A percentile compares a stretch with the other conserved stretches of the same genome.
Conservation (phyloP, 495 filamentous ascomycete genomes). For the Bryoglossum gracile region DNA sequence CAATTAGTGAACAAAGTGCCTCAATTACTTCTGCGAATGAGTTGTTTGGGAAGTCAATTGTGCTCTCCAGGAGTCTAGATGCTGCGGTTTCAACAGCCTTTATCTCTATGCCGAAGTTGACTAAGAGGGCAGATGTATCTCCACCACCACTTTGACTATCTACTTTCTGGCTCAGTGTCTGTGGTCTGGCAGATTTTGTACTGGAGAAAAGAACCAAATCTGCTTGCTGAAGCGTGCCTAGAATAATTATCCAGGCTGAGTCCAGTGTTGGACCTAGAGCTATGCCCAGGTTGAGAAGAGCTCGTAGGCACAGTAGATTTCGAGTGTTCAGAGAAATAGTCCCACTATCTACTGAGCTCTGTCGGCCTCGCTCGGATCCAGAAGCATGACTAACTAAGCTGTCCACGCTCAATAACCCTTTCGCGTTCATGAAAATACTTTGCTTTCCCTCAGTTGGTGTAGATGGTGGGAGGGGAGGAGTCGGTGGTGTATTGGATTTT, state of each 20-base stretch:
- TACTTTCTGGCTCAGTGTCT: slow-evolving; percentile 20
- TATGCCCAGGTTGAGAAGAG: slow-evolving; percentile 88
- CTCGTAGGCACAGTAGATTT: slow-evolving; percentile 83
- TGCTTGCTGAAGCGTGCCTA: slow-evolving; percentile 86
- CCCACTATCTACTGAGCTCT: slow-evolving; percentile 40
- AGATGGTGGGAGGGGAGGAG: slow-evolving; percentile 31
- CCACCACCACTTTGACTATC: slow-evolving; percentile 36
- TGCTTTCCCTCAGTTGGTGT: slow-evolving; percentile 41
- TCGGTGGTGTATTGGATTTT: slow-evolving; percentile 43
- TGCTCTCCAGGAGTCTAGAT: slow-evolving; percentile 80
- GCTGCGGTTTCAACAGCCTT: slow-evolving; percentile 86
- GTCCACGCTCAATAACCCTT: slow-evolving; percentile 59
- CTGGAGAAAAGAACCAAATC: slow-evolving; percentile 71
- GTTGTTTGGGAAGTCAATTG: slow-evolving; percentile 73
- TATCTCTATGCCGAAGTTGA: slow-evolving; percentile 70
- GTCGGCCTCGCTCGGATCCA: slow-evolving; percentile 42
- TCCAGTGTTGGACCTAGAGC: slow-evolving; percentile 84
- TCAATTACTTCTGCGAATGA: slow-evolving; percentile 72
- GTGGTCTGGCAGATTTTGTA: slow-evolving; percentile 39
- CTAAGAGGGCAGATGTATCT: slow-evolving; percentile 43
- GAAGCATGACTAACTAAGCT: slow-evolving; percentile 46
- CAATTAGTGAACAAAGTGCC: slow-evolving; percentile 62
- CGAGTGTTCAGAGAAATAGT: slow-evolving; percentile 66
- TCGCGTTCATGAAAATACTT: slow-evolving; percentile 53
- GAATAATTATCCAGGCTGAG: slow-evolving; percentile 77